Base-by-base conservation (phyloP, 768 basidiomycete genomes). In the Suillus lakei region DNA sequence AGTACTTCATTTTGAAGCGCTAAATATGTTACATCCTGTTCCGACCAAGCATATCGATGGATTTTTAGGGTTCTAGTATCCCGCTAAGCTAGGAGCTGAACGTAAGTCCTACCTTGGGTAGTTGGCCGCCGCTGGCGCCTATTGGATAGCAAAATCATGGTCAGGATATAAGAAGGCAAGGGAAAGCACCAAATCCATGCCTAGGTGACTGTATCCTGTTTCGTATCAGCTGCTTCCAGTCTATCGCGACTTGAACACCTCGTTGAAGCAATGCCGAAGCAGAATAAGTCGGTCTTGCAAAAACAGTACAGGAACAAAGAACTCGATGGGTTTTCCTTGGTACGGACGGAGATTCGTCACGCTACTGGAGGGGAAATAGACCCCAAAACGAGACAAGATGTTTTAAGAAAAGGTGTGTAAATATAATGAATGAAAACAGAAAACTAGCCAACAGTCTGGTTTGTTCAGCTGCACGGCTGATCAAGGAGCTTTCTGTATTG, bases 301-400 rank as follows among this genome's bases (percentile, higher is more conserved):
- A 67, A 60, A 61, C 66, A 61, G 26, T 75, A 75, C 43, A 71
- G 73, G 6, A 72, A 71, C 53, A 71, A 58, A 48, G 74, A 75
- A n/a, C 41, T 34, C 5, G 71, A 67, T 9, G 56, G 61, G 53
- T 69, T 75, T 26, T 60, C 61, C 15, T 32, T 5, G 12, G 74
- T 75, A 16, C 67, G 73, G 39, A 28, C 39, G 28, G 58, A 59
- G 58, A 59, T 59, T 28, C 12, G 18, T 39, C 39, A 59, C 7
- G 58, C 58, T 28, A 59, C 39, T 4, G 12, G 39, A 21, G 58
- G 58, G 13, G 28, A 28, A 4, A 6, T 13, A 12, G 58, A 41
- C 26, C 39, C 58, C 5, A 59, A 41, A 18, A 59, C 58, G 18
- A 59, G 58, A 41, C 58, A 59, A 21, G 58, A 59, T 30, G 58